A percentile compares a stretch with the other conserved stretches of the same genome.
Conservation (phyloP, 148 eudicot species). For the Persicaria maculosa region DNA sequence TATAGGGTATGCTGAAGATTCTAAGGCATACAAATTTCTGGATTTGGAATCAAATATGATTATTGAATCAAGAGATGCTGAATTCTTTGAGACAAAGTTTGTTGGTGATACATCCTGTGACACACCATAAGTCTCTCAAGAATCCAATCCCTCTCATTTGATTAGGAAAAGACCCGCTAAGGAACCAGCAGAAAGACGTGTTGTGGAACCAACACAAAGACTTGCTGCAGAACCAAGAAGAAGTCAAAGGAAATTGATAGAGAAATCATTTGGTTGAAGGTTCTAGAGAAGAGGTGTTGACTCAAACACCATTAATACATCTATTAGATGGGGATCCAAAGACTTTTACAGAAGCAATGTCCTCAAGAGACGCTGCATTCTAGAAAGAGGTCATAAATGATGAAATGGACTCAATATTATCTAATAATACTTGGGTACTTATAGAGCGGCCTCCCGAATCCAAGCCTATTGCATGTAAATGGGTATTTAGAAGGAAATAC, state of each 20-base stretch:
- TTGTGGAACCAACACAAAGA: no score
- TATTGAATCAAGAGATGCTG: background rate
- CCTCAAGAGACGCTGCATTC: constrained; percentile 12
- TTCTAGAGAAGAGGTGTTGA: background rate
- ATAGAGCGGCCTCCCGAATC: constrained; percentile 12
- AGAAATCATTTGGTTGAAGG: background rate
- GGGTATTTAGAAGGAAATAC: constrained; percentile 11
- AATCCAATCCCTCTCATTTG: background rate
- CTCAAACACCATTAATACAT: background rate
- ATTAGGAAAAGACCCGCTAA: no score
- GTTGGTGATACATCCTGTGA: background rate
- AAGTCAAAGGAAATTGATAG: background rate
- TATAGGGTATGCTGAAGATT: no score
- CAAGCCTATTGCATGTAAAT: constrained; percentile 13
- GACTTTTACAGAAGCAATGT: constrained; percentile 10
- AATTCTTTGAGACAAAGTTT: background rate
- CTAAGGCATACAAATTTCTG: no score
- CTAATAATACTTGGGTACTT: constrained; percentile 11
- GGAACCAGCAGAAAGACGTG: background rate
- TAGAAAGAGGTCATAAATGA: constrained; percentile 14
- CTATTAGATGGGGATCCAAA: constrained; percentile 5
- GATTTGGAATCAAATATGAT: background rate
- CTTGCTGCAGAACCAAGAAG: background rate
- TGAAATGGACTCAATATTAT: constrained; percentile 10
- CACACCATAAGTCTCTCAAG: background rate